phyloP scores from a whole-genome alignment of 2,329 filamentous ascomycete genomes.

The Aspergillus ustus region DNA sequence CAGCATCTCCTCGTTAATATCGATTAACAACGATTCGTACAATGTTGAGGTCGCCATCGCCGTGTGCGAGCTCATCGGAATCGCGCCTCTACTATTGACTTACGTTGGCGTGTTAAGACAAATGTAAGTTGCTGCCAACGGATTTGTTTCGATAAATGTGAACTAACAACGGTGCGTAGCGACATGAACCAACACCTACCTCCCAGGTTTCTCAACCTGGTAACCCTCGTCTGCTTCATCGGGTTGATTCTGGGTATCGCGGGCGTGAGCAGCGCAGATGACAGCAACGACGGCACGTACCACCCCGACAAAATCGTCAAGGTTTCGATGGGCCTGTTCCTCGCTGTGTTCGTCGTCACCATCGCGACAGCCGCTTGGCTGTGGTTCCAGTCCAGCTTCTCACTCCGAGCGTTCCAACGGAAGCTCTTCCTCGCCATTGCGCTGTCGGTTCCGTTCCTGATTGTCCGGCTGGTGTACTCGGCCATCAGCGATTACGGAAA shows the following conservation, averaged over 20 bases:
- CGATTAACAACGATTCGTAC: constrained; percentile 26
- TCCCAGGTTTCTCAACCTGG: constrained; percentile 12
- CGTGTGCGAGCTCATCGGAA: constrained; percentile 36
- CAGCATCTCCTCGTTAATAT: constrained; percentile 29
- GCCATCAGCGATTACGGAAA: constrained; percentile 28
- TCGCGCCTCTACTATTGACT: constrained; percentile 34
- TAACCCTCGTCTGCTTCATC: constrained; percentile 24
- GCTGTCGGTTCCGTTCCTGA: constrained; percentile 32
- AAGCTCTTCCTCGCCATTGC: constrained; percentile 34
- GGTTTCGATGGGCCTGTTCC: constrained; percentile 31
- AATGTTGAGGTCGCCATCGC: constrained; percentile 26
- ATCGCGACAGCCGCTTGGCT: constrained; percentile 21
- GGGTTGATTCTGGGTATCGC: constrained; percentile 33
- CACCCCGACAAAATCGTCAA: constrained; percentile 22
- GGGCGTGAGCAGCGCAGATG: constrained; percentile 23
- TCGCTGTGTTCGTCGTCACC: constrained; percentile 28
- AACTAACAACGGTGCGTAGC: constrained; percentile 2
- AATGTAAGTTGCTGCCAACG: constrained; percentile 30
- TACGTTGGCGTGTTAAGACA: constrained; percentile 33
- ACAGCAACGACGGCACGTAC: constrained; percentile 3
- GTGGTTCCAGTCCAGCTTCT: constrained; percentile 14
- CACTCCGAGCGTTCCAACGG: constrained; percentile 27
- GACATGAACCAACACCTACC: constrained; percentile 24
- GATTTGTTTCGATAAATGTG: neutral
- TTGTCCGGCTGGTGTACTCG: constrained; percentile 33